Evolutionary conservation across 345 rosid genomes (phyloP), one percentile per base, ranked within the genome.

Genomic region (Syzygium oleosum): DNA sequence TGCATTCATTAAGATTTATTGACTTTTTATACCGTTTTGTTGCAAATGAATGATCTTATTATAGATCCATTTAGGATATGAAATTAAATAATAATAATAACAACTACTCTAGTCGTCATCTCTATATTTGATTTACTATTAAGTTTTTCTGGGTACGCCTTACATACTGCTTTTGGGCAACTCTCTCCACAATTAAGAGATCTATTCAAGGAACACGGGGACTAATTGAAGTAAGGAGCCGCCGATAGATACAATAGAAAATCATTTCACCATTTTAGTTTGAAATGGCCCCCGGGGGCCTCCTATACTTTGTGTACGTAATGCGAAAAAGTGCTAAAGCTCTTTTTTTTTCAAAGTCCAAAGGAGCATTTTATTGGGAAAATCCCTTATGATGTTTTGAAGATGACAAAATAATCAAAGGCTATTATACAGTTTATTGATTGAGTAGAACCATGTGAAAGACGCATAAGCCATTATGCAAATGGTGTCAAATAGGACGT

Each of bases 31-130:
- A 89, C 52, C 77, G 86, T 87, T 85, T 49, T 15, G 31, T 84
- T 85, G 85, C 84, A 86, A 89, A 89, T 54, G 55, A 89, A 89
- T 13, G 31, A 89, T 63, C 34, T 41, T 87, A 87, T 85, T 51
- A 79, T 87, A 87, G 17, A 89, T 87, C 65, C n/a, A 85, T 80
- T 86, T 51, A 59, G 84, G 13, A n/a, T 59, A 88, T 86, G 58
- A 88, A 90, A 88, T 88, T 88, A 85, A 79, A 88, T 86, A 88
- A 55, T 88, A 90, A 88, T 84, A 49, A 88, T 21, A 88, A 68
- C 86, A 83, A n/a, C 51, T 86, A 85, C 89, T 86, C 77, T 58
- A 80, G 84, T 87, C 55, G 22, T 10, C 88, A 89, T 89, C 43
- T 87, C 14, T 87, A 89, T 61, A 78, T 85, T 43, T 77, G 54